These are phyloP conservation scores for Grosmannia clavigera DNA, from an alignment of 2,329 filamentous ascomycete species.

Conservation along the genomic window DNA sequence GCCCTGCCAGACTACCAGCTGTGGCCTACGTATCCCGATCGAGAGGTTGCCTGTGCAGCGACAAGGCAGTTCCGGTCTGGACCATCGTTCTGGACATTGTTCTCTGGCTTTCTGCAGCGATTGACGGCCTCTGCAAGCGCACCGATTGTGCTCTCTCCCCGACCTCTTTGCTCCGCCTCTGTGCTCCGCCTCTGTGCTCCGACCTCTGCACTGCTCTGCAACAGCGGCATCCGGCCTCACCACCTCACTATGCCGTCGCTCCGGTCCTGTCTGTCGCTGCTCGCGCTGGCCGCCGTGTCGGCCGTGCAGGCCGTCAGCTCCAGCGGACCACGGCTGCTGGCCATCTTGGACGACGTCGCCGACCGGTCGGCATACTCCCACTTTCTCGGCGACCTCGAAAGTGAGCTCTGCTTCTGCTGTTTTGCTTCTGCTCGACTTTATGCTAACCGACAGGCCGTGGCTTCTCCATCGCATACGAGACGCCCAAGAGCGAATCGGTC, in stretches of 20 bases:
- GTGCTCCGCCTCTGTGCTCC: too few species aligned
- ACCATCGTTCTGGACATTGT: too few species aligned
- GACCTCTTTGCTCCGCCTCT: too few species aligned
- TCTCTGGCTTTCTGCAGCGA: background rate
- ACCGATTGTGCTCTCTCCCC: too few species aligned
- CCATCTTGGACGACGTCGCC: constrained; percentile 69
- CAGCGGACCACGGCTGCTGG: constrained; percentile 67
- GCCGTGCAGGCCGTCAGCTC: constrained; percentile 66
- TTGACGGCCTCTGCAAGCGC: too few species aligned
- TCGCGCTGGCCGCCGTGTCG: constrained; percentile 54
- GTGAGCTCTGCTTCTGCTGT: constrained; percentile 27
- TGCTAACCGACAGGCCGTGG: constrained; percentile 53
- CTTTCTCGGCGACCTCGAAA: constrained; percentile 61
- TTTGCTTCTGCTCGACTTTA: background rate
- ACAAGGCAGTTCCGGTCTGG: too few species aligned
- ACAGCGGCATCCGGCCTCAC: too few species aligned
- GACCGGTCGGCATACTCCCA: constrained; percentile 76
- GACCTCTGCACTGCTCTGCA: too few species aligned
- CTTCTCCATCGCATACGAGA: constrained; percentile 68
- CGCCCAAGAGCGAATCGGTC: constrained; percentile 67
- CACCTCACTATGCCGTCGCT: constrained; percentile 51
- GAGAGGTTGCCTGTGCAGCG: background rate
- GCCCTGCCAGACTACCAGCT: background rate
- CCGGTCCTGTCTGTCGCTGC: constrained; percentile 48
- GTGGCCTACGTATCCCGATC: background rate